Percentiles rank a stretch among this genome's conserved stretches.
These are phyloP conservation scores for Juncus inflexus DNA, from an alignment of 176 grass and related monocot genomes.

Conservation along the genomic window DNA sequence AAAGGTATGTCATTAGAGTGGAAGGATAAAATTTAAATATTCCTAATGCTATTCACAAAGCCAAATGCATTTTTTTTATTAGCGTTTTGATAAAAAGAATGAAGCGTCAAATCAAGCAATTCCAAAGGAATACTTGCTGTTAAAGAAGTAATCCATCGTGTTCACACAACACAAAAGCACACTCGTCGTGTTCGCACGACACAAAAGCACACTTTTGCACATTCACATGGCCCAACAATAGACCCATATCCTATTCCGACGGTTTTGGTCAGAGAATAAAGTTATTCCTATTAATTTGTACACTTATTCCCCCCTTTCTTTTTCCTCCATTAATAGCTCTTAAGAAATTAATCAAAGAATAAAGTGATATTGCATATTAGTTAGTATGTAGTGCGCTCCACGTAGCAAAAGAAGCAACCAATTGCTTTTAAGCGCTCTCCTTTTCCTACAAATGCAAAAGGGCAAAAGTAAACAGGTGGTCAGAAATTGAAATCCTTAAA, in stretches of 20 bases:
- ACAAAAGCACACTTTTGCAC: slow-evolving; percentile 27
- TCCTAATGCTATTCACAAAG: slow-evolving; percentile 1
- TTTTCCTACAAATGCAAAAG: slow-evolving; percentile 25
- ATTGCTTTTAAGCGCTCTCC: slow-evolving; percentile 18
- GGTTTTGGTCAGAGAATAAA: slow-evolving; percentile 30
- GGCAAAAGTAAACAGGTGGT: neutral
- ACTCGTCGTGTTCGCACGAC: slow-evolving; percentile 19
- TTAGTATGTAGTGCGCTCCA: slow-evolving; percentile 19
- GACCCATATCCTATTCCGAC: slow-evolving; percentile 16
- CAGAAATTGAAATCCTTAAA: too few species aligned
- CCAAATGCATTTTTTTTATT: slow-evolving; percentile 13
- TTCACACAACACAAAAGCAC: slow-evolving; percentile 29
- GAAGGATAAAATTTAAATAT: too few species aligned
- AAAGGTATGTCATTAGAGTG: too few species aligned
- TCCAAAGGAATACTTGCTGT: slow-evolving; percentile 25
- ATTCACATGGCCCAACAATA: slow-evolving; percentile 22
- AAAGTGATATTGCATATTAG: slow-evolving; percentile 17
- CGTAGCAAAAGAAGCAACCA: slow-evolving; percentile 21
- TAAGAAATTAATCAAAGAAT: slow-evolving; percentile 26
- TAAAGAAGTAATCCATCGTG: slow-evolving; percentile 26
- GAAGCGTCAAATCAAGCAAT: slow-evolving; percentile 25
- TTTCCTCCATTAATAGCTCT: slow-evolving; percentile 18
- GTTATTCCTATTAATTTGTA: slow-evolving; percentile 20
- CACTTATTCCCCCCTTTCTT: slow-evolving; percentile 25
- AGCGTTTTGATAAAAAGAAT: slow-evolving; percentile 18